These are phyloP conservation scores for Venturiaceae sp. DNA, from an alignment of 2,329 filamentous ascomycete species.

Conservation along the genomic window DNA sequence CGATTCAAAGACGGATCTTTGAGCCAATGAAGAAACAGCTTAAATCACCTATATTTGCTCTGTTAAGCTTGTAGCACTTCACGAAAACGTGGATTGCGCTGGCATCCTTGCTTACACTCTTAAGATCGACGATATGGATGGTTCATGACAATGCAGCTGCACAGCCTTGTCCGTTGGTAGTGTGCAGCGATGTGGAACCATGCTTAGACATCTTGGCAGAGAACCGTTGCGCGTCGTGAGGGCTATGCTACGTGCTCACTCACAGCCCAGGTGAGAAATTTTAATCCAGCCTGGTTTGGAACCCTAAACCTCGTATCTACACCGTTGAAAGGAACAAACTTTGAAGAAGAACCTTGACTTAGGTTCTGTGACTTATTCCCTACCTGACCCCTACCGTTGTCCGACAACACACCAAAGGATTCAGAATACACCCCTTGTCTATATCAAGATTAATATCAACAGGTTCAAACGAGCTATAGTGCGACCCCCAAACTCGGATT, in stretches of 20 bases:
- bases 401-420: not conserved
- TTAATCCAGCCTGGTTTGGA: not conserved
- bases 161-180: not conserved
- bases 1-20: no score
- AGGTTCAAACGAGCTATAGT: not conserved
- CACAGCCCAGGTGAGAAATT: not conserved
- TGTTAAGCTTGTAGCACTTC: not conserved
- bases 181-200: not conserved
- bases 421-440: not conserved
- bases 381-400: not conserved
- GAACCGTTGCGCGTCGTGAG: not conserved
- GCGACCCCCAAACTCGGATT: not conserved
- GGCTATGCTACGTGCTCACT: not conserved
- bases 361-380: not conserved
- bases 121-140: not conserved
- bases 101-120: not conserved
- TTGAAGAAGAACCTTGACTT: not conserved
- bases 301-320: not conserved
- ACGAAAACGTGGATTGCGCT: not conserved
- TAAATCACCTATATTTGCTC: not conserved
- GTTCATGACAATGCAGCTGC: not conserved
- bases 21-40: no score
- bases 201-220: not conserved
- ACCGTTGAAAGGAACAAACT: not conserved
- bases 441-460: not conserved